Conservation (phyloP, 1,139 yeast species). For the Arxiozyma telluris region DNA sequence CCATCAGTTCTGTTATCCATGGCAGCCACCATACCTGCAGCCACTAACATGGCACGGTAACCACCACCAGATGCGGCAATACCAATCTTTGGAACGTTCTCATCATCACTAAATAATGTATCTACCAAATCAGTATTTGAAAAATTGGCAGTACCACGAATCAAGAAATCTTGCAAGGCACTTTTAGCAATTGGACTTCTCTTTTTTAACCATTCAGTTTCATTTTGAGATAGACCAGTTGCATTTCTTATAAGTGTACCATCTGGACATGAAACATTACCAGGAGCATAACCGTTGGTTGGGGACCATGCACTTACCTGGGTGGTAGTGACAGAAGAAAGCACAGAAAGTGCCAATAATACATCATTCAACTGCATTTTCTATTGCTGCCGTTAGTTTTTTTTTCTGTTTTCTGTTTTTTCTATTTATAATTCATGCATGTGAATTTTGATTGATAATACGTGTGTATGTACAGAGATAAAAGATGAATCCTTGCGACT, state of each 20-base stretch:
- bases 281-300: conserved; percentile 59
- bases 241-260: conserved; percentile 34
- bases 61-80: conserved; percentile 89
- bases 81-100: conserved; percentile 40
- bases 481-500: no score
- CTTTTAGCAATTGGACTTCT: conserved; percentile 48
- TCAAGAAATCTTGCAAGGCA: conserved; percentile 48
- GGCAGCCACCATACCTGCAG: conserved; percentile 83
- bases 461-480: neutral
- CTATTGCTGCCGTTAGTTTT: neutral
- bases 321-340: conserved; percentile 35
- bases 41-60: conserved; percentile 79
- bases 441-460: no score
- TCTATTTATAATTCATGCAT: neutral
- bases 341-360: neutral
- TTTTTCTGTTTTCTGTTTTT: neutral
- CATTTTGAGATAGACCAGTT: conserved; percentile 5
- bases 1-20: conserved; percentile 64
- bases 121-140: conserved; percentile 40
- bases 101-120: conserved; percentile 32
- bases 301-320: conserved; percentile 37
- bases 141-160: conserved; percentile 48
- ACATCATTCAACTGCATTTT: conserved; percentile 5
- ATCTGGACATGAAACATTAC: conserved; percentile 40
- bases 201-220: conserved; percentile 29